A percentile compares a stretch with the other conserved stretches of the same genome.
Evolutionary conservation across 306 rosid genomes (phyloP).

Genomic region (Quercus ilex): DNA sequence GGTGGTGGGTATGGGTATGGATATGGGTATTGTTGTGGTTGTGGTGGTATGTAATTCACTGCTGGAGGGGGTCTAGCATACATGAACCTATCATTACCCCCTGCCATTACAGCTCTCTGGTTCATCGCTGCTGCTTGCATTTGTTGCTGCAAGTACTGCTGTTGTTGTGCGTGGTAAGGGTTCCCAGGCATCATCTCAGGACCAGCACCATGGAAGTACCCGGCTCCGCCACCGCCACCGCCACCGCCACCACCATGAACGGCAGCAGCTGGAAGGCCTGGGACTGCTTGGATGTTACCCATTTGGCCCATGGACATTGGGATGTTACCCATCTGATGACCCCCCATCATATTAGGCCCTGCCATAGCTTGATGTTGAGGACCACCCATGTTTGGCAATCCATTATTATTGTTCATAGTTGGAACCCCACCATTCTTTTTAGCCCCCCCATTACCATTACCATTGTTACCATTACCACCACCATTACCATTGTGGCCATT

Average conservation of each 20-base stretch:
- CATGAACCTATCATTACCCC: conserved; percentile 69
- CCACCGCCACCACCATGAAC: conserved; percentile 33
- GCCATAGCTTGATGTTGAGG: conserved; percentile 32
- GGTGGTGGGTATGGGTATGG: conserved; percentile 23
- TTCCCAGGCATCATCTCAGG: conserved; percentile 52
- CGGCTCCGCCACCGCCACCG: conserved; percentile 12
- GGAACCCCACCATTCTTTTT: conserved; percentile 34
- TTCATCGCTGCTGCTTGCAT: conserved; percentile 54
- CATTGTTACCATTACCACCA: conserved; percentile 24
- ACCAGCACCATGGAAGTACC: conserved; percentile 46
- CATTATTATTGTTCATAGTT: conserved; percentile 33
- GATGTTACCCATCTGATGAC: conserved; percentile 25
- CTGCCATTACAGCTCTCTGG: conserved; percentile 54
- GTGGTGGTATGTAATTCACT: conserved; percentile 43
- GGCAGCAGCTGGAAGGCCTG: conserved; percentile 64
- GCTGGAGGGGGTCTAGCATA: conserved; percentile 47
- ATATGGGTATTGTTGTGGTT: conserved; percentile 24
- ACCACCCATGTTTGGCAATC: conserved; percentile 38
- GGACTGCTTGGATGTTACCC: conserved; percentile 61
- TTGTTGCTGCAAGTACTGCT: conserved; percentile 36
- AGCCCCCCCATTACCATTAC: conserved; percentile 18
- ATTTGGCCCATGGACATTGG: conserved; percentile 49
- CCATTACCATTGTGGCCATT: conserved; percentile 19
- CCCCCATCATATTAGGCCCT: conserved; percentile 35
- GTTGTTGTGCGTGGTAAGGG: conserved; percentile 52